Evolutionary conservation across 2,329 filamentous ascomycete genomes (phyloP).

Genomic region (Ceratocystiopsis sp.): DNA sequence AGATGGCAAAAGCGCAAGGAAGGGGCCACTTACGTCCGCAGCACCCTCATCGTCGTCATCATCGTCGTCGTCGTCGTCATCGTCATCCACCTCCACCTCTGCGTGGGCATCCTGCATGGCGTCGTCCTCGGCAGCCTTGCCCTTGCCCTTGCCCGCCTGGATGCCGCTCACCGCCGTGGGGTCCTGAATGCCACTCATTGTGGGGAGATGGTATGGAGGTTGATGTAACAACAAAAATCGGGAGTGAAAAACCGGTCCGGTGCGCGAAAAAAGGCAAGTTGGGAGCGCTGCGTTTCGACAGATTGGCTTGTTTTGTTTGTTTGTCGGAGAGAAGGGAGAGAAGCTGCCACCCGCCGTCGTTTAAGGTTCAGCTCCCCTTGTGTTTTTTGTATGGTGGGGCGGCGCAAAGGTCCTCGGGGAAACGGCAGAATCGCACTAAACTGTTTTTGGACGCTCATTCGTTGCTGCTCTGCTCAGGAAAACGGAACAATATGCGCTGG

Average conservation of each 20-base stretch:
- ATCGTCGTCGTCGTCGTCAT: conserved; percentile 56
- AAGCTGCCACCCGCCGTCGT: too few relatives aligned
- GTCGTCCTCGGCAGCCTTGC: conserved; percentile 45
- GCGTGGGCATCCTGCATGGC: conserved; percentile 47
- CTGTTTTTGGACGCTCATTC: conserved; percentile 22
- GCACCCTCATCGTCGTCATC: conserved; percentile 40
- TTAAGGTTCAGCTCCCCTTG: neutral
- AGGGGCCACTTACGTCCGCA: conserved; percentile 14
- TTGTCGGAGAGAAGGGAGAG: too few relatives aligned
- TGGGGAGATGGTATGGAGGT: too few relatives aligned
- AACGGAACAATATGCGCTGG: too few relatives aligned
- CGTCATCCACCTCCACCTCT: conserved; percentile 49
- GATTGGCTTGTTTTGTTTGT: too few relatives aligned
- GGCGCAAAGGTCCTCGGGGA: conserved; percentile 4
- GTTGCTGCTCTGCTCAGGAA: conserved; percentile 11
- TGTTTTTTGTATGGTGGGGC: conserved; percentile 3
- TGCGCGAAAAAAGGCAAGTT: neutral
- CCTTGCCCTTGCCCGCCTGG: conserved; percentile 46
- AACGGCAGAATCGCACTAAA: conserved; percentile 2
- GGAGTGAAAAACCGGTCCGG: neutral
- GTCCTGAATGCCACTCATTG: conserved; percentile 33
- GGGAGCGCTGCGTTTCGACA: too few relatives aligned
- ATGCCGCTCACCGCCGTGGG: conserved; percentile 16
- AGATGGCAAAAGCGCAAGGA: too few relatives aligned
- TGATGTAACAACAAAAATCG: too few relatives aligned